These are phyloP conservation scores for Leptographium radiaticola DNA, from an alignment of 2,329 filamentous ascomycete species.

Conservation along the genomic window DNA sequence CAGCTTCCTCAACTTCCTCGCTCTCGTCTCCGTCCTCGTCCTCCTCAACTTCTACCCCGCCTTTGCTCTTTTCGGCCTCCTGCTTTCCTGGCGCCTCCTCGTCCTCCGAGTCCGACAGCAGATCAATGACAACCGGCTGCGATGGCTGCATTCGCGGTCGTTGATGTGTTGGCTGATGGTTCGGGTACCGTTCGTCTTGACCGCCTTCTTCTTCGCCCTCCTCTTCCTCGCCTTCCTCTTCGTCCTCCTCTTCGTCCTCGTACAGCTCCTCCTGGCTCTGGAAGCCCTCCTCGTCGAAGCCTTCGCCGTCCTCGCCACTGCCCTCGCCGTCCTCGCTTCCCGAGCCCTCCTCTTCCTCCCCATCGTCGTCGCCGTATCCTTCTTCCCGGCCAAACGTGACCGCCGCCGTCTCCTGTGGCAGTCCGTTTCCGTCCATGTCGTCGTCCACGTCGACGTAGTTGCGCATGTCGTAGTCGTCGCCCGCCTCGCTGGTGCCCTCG, in stretches of 20 bases:
- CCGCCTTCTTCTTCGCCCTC: background rate
- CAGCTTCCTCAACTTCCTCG: background rate
- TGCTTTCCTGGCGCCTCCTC: background rate
- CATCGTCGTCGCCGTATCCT: conserved; percentile 11
- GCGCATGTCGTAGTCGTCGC: conserved; percentile 19
- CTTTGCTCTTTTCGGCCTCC: no score
- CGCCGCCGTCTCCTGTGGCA: conserved; percentile 3
- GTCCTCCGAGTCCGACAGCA: conserved; percentile 12
- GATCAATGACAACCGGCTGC: conserved; percentile 28
- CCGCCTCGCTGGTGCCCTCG: conserved; percentile 9
- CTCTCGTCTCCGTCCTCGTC: background rate
- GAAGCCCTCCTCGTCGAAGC: background rate
- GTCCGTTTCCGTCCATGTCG: conserved; percentile 10
- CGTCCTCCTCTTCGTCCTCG: background rate
- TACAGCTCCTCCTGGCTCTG: background rate
- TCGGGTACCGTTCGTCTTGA: background rate
- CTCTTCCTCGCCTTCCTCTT: background rate
- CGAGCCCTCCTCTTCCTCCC: conserved; percentile 16
- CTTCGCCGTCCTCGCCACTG: conserved; percentile 13
- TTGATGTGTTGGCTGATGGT: background rate
- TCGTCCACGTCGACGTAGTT: conserved; percentile 20
- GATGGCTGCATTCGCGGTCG: background rate
- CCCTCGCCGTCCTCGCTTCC: conserved; percentile 14
- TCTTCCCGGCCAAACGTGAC: conserved; percentile 8
- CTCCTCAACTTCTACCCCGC: background rate